Percentiles rank a stretch among this genome's conserved stretches.
These are phyloP conservation scores for Psilocybe mexicana DNA, from an alignment of 1,284 basidiomycete genomes.

Conservation along the genomic window DNA sequence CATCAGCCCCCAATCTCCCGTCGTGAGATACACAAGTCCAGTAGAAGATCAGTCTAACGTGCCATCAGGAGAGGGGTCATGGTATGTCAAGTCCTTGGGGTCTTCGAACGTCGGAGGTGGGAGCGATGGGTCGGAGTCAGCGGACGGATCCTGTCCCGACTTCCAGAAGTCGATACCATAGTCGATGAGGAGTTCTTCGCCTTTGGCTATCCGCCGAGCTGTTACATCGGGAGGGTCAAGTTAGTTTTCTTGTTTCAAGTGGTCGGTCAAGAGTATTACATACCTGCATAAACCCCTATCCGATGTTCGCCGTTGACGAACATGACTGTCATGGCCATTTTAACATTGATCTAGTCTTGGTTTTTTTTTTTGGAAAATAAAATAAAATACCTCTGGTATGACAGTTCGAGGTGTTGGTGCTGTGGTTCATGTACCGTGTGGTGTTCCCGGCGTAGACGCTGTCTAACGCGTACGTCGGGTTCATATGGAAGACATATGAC, in stretches of 20 bases:
- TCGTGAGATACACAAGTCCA: no score
- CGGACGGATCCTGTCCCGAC: constrained; percentile 14
- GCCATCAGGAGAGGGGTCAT: background rate
- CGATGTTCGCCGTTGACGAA: constrained; percentile 60
- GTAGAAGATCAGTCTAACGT: background rate
- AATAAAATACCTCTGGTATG: constrained; percentile 41
- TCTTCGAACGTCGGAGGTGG: background rate
- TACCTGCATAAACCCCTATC: constrained; percentile 58
- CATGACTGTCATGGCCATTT: constrained; percentile 37
- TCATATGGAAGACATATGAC: constrained; percentile 60
- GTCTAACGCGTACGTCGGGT: constrained; percentile 46
- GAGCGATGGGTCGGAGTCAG: background rate
- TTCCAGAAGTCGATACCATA: constrained; percentile 51
- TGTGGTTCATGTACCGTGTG: constrained; percentile 62
- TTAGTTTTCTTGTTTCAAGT: background rate
- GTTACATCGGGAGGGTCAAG: constrained; percentile 1
- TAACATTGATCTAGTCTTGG: background rate
- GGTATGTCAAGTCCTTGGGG: constrained; percentile 7
- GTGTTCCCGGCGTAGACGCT: constrained; percentile 53
- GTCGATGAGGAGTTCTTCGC: constrained; percentile 49
- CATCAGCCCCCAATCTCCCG: background rate
- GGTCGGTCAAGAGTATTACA: constrained; percentile 17
- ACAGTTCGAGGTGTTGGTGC: constrained; percentile 39
- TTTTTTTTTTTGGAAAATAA: background rate
- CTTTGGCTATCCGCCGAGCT: constrained; percentile 39